These are phyloP conservation scores for Nymphaea thermarum DNA, from an alignment of 164 flowering plant species.

Conservation along the genomic window DNA sequence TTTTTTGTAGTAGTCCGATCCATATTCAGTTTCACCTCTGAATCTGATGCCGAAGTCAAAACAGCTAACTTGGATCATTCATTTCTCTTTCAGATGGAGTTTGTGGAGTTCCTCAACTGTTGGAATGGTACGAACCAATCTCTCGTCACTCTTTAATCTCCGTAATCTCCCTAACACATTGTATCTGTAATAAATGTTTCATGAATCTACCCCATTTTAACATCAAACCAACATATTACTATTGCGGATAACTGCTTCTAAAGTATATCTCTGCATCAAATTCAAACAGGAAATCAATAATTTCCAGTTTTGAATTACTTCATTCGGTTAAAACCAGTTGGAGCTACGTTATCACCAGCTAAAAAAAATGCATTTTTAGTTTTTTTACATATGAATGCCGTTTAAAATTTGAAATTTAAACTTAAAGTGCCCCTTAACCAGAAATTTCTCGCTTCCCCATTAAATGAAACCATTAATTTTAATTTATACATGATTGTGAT, in stretches of 20 bases:
- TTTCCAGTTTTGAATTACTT: not conserved
- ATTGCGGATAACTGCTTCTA: too few relatives aligned
- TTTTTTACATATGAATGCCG: not conserved
- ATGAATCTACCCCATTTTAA: not conserved
- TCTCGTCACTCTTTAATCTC: too few relatives aligned
- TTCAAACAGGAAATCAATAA: too few relatives aligned
- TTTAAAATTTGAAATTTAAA: not conserved
- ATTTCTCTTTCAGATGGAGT: constrained; percentile 52
- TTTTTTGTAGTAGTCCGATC: too few relatives aligned
- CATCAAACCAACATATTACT: too few relatives aligned
- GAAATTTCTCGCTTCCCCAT: not conserved
- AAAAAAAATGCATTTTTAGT: not conserved
- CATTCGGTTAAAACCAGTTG: not conserved
- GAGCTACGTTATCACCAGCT: not conserved
- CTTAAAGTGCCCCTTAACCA: not conserved
- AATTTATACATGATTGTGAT: too few relatives aligned
- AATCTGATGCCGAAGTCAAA: not conserved
- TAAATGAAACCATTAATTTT: not conserved
- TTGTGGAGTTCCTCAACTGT: constrained; percentile 40
- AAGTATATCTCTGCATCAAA: too few relatives aligned
- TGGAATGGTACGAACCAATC: constrained; percentile 49
- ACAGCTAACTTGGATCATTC: not conserved
- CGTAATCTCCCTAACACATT: not conserved
- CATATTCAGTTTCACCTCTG: too few relatives aligned
- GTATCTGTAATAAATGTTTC: not conserved